Base-by-base conservation (phyloP, 176 grass and related monocot species). In the Aegilops bicornis region DNA sequence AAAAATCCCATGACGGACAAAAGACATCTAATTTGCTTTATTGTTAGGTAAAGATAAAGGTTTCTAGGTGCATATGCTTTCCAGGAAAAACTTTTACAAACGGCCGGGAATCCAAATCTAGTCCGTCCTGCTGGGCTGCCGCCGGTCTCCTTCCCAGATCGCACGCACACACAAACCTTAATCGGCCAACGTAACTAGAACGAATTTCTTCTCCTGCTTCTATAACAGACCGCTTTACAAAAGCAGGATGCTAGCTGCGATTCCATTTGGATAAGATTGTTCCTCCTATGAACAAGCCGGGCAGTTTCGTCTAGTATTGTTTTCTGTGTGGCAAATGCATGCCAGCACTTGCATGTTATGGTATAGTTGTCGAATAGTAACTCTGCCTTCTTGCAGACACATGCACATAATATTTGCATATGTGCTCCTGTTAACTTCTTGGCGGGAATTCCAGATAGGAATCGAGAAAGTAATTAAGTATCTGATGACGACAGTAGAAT, bases 211-310 rank as follows among this genome's bases (percentile, higher is more conserved):
- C 62, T 36, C 36, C 62, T 56, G 14, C 69, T 82, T 82, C 83
- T 27, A 4, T 35, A 66, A 31, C 77, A 69, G 43, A 27, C 2
- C 62, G 62, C 83, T 77, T 69, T 77, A n/a, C 61, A 70, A 62
- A 89, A 54, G 65, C 16, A 61, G 50, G 58, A 24, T 7, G 6
- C 16, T 48, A 7, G 20, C 33, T 10, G 24, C 2, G 43, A 76
- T 89, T 82, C 88, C 77, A 6, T 76, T 27, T 2, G 68, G 62
- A 89, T 86, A 86, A 37, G 45, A 4, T 22, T 67, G 75, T 24
- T 59, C 36, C 8, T 8, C 36, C 37, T 17, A 4, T 40, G 83
- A 81, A 81, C 25, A 61, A 48, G 78, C 47, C 45, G 0, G 59
- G 83, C 47, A 81, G 78, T 48, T 89, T 89, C 87, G 22, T 63